Evolutionary conservation across 2,329 filamentous ascomycete genomes (phyloP), one percentile per base, ranked within the genome.

Genomic region (Camillea tinctor): DNA sequence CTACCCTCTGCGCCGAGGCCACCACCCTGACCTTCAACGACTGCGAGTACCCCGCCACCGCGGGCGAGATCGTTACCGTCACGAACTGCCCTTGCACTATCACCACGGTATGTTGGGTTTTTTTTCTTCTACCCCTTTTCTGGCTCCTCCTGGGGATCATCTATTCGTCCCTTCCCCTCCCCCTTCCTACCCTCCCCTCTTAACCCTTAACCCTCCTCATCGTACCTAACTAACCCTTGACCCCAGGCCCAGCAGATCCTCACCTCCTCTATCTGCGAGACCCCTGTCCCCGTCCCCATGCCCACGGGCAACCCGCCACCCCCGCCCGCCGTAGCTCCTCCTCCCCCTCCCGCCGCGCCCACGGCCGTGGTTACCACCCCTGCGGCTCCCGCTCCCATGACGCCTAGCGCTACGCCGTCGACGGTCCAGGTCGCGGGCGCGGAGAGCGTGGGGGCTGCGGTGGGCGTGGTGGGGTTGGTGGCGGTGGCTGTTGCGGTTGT

Each of bases 11-110:
- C 74, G 70, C 75, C 5, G 69, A 78, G 72, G 79, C 84, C 44
- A 85, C 84, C 36, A 78, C 77, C 64, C 67, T 86, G 65, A 81
- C 77, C 64, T 75, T 82, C 72, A 79, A 79, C 69, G 73, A 74
- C 69, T 78, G 80, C 72, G 76, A 76, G 54, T 87, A 83, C 77
- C 80, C 81, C 53, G 79, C 86, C 67, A 82, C 80, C 56, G 76
- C 79, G 71, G 79, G 84, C 62, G 74, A 83, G 67, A 81, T 81
- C 58, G 73, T 86, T 64, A 85, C 81, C 68, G 80, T 88, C 58
- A 79, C 77, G 44, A 75, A 84, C 71, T 84, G 82, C 74, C 80
- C 81, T 60, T 84, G 81, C 77, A 83, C 81, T 51, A 63, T 75
- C 49, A 69, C 71, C 23, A 71, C 64, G 5, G 71, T 74, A 66